Evolutionary conservation across 2,329 filamentous ascomycete species (phyloP).

Genomic region (Sclerotinia subarctica): DNA sequence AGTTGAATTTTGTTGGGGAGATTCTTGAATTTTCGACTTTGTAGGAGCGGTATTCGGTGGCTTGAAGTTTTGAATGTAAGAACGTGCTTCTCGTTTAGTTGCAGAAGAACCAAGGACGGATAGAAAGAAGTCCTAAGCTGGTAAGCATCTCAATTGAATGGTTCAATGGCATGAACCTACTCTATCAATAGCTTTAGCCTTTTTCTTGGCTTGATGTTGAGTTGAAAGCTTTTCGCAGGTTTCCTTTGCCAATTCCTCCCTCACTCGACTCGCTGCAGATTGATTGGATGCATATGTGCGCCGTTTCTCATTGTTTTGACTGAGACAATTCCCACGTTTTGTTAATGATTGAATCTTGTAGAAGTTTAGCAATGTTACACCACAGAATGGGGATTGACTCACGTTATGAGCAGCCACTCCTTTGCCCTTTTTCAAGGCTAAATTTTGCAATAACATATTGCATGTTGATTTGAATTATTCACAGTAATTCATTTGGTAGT

Average conservation of each 20-base stretch:
- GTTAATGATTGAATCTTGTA: slow-evolving; percentile 34
- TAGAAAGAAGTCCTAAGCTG: slow-evolving; percentile 75
- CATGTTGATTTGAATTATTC: slow-evolving; percentile 33
- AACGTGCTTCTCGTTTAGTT: slow-evolving; percentile 87
- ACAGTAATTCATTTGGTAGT: slow-evolving; percentile 19
- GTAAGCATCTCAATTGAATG: slow-evolving; percentile 19
- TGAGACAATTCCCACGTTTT: slow-evolving; percentile 23
- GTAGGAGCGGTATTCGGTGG: slow-evolving; percentile 38
- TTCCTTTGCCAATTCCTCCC: slow-evolving; percentile 33
- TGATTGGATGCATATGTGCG: slow-evolving; percentile 23
- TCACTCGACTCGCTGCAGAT: slow-evolving; percentile 28
- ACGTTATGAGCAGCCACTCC: slow-evolving; percentile 38
- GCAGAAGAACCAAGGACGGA: slow-evolving; percentile 84
- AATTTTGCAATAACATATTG: slow-evolving; percentile 37
- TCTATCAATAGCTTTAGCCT: slow-evolving; percentile 48
- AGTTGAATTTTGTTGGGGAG: slow-evolving; percentile 33
- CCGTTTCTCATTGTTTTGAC: slow-evolving; percentile 4
- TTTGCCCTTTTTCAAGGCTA: slow-evolving; percentile 38
- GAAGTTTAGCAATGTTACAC: slow-evolving; percentile 25
- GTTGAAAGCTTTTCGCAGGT: slow-evolving; percentile 34
- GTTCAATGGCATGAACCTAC: slow-evolving; percentile 38
- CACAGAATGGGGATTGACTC: slow-evolving; percentile 28
- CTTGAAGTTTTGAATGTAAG: slow-evolving; percentile 85
- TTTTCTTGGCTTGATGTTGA: slow-evolving; percentile 44
- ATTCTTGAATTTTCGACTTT: slow-evolving; percentile 6